These are phyloP conservation scores for Cephaloascus albidus DNA, from an alignment of 805 yeast genomes.

Conservation along the genomic window DNA sequence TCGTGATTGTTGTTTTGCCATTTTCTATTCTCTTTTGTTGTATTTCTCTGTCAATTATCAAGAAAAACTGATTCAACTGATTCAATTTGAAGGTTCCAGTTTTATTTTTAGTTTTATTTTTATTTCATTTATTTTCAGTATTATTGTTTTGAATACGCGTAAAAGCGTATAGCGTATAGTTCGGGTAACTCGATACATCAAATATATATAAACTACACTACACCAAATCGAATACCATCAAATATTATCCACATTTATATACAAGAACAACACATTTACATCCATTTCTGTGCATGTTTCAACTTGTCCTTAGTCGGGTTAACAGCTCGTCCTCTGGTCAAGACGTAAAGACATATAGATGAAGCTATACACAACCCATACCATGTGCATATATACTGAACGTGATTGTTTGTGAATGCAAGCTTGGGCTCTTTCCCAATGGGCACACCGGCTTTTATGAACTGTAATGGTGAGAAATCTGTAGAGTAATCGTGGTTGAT, in stretches of 20 bases:
- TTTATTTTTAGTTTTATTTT: too few relatives aligned
- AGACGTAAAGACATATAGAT: conserved; percentile 47
- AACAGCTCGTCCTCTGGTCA: conserved; percentile 24
- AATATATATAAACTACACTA: too few relatives aligned
- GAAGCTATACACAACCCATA: conserved; percentile 77
- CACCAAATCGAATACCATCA: too few relatives aligned
- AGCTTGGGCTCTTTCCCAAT: conserved; percentile 76
- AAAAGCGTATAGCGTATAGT: too few relatives aligned
- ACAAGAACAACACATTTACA: conserved; percentile 13
- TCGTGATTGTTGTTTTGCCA: background rate
- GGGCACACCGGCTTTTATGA: conserved; percentile 80
- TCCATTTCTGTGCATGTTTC: conserved; percentile 35
- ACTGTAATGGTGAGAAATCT: conserved; percentile 47
- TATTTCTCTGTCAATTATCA: too few relatives aligned
- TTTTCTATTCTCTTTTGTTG: too few relatives aligned
- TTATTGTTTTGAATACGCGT: too few relatives aligned
- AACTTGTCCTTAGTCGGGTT: conserved; percentile 30
- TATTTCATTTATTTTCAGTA: too few relatives aligned
- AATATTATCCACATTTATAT: too few relatives aligned
- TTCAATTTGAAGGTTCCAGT: too few relatives aligned
- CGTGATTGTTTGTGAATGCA: conserved; percentile 78
- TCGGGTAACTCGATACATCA: too few relatives aligned
- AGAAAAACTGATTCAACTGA: too few relatives aligned
- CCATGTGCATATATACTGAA: conserved; percentile 93
- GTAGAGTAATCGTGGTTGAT: conserved; percentile 11